phyloP scores from a whole-genome alignment of 1,139 yeast species.

The Saccharomyces hybrid region DNA sequence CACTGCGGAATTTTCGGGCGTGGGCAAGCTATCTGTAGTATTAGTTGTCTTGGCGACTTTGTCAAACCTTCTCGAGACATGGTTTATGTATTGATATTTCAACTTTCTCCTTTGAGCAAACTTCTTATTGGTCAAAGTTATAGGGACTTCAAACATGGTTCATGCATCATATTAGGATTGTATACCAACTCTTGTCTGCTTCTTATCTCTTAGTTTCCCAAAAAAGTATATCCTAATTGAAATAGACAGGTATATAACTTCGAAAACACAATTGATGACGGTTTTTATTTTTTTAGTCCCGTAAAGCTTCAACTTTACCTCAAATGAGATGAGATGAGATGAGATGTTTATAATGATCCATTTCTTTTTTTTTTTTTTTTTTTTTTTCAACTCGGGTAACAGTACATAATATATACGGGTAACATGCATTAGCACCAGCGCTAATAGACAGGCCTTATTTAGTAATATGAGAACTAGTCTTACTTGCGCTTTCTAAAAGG shows the following conservation, averaged over 20 bases:
- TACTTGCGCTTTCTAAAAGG: no score
- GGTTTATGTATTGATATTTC: constrained; percentile 25
- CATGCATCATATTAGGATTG: not conserved
- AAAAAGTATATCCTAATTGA: not conserved
- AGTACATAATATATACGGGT: not conserved
- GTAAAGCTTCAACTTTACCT: not conserved
- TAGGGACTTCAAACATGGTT: constrained; percentile 28
- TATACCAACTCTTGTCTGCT: not conserved
- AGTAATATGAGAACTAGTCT: no score
- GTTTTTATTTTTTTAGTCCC: not conserved
- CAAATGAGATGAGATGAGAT: constrained; percentile 11
- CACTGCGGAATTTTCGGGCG: constrained; percentile 27
- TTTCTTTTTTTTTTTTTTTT: not conserved
- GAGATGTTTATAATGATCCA: not conserved
- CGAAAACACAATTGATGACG: not conserved
- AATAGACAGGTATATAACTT: no score
- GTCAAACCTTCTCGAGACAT: constrained; percentile 15
- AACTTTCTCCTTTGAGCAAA: constrained; percentile 21
- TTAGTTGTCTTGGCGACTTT: constrained; percentile 6
- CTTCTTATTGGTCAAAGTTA: constrained; percentile 12
- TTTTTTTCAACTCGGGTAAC: not conserved
- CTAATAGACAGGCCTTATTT: not conserved
- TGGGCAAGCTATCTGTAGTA: constrained; percentile 14
- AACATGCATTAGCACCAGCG: not conserved
- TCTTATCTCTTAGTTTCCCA: not conserved